phyloP scores from a whole-genome alignment of 1,284 basidiomycete genomes.

The Ustilago nuda region DNA sequence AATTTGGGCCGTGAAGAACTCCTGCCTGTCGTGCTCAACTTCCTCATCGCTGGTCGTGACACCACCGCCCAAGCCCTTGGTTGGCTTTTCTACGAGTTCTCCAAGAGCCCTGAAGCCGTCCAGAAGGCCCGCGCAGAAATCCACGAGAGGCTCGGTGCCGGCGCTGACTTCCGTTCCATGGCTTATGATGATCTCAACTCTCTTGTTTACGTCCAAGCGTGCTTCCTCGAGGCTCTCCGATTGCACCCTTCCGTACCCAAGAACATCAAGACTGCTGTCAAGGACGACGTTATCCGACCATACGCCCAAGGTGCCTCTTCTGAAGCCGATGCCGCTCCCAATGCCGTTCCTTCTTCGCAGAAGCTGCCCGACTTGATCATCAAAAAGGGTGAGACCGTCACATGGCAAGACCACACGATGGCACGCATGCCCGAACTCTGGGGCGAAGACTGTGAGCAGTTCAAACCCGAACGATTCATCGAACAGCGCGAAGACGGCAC shows the following conservation, averaged over 20 bases:
- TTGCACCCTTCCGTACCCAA: conserved; percentile 63
- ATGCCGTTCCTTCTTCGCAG: conserved; percentile 28
- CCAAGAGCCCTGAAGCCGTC: conserved; percentile 40
- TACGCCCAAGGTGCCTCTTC: conserved; percentile 35
- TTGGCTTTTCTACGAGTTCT: conserved; percentile 60
- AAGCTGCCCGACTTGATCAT: conserved; percentile 53
- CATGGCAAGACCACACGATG: conserved; percentile 59
- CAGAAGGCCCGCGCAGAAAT: conserved; percentile 47
- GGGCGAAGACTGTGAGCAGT: conserved; percentile 64
- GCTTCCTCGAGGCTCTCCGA: conserved; percentile 56
- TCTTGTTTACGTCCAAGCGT: conserved; percentile 56
- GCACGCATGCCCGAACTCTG: conserved; percentile 61
- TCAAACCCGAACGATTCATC: conserved; percentile 66
- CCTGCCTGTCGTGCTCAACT: conserved; percentile 61
- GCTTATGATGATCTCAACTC: conserved; percentile 54
- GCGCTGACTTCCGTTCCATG: conserved; percentile 30
- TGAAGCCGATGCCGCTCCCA: conserved; percentile 37
- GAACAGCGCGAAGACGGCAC: conserved; percentile 59
- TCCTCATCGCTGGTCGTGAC: conserved; percentile 58
- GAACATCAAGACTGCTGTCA: conserved; percentile 51
- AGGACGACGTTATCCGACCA: conserved; percentile 58
- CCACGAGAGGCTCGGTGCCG: conserved; percentile 46
- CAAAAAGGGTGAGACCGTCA: conserved; percentile 48
- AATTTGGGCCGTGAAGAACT: conserved; percentile 61
- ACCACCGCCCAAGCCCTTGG: conserved; percentile 59